Evolutionary conservation across 2,329 filamentous ascomycete genomes (phyloP).

Genomic region (Apiospora arundinis): DNA sequence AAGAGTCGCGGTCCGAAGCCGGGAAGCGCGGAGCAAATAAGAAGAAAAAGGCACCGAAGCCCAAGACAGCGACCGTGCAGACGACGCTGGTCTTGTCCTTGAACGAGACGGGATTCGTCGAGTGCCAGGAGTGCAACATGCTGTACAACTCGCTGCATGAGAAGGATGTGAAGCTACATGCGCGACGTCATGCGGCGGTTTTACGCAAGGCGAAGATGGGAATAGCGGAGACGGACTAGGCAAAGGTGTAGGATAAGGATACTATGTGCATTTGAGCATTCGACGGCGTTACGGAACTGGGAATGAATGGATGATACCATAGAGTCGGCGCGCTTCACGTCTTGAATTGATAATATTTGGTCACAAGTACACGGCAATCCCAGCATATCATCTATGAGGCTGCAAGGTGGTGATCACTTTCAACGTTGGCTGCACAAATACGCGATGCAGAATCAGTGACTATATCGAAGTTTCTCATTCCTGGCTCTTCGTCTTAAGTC

Average conservation of each 20-base stretch:
- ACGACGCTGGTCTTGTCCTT: slow-evolving; percentile 49
- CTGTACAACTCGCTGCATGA: slow-evolving; percentile 53
- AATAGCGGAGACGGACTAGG: not conserved
- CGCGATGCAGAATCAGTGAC: not conserved
- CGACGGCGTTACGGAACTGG: slow-evolving; percentile 1
- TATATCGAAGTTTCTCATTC: not conserved
- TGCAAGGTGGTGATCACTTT: not conserved
- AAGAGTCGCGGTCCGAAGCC: slow-evolving; percentile 15
- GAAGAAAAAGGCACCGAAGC: slow-evolving; percentile 29
- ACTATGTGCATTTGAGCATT: not conserved
- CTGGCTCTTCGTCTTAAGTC: not conserved
- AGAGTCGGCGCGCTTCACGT: not conserved
- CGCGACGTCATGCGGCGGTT: slow-evolving; percentile 42
- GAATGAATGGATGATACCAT: slow-evolving; percentile 13
- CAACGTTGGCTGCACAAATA: not conserved
- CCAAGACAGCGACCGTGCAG: slow-evolving; percentile 42
- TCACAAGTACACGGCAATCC: not conserved
- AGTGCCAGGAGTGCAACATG: slow-evolving; percentile 51
- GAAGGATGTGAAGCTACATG: slow-evolving; percentile 49
- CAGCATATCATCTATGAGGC: too few species aligned
- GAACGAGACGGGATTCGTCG: slow-evolving; percentile 44
- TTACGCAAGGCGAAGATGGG: slow-evolving; percentile 10
- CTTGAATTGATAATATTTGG: not conserved
- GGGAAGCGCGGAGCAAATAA: slow-evolving; percentile 23
- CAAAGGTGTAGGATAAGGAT: not conserved